Evolutionary conservation across 176 grass and related monocot genomes (phyloP).

Genomic region (Hsuehochloa calcarea): DNA sequence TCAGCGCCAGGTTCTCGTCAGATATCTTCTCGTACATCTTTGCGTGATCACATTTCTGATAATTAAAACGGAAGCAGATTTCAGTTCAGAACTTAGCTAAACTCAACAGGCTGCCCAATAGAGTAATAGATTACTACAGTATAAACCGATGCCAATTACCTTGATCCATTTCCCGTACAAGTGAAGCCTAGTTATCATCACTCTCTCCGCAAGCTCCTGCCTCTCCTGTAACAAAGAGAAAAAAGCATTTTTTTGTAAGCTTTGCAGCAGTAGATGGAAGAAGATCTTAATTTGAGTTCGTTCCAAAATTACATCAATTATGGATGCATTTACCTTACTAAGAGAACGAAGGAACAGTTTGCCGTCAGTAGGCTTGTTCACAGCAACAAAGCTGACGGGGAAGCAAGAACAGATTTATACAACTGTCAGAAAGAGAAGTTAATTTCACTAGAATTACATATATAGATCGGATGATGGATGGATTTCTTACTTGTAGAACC

Average conservation of each 20-base stretch:
- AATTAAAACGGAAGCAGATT: not conserved
- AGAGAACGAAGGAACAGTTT: constrained; percentile 72
- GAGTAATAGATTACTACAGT: not conserved
- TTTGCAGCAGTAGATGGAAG: not conserved
- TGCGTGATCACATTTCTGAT: constrained; percentile 49
- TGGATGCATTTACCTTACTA: constrained; percentile 51
- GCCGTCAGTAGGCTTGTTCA: constrained; percentile 76
- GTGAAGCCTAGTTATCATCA: constrained; percentile 88
- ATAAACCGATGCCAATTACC: constrained; percentile 31
- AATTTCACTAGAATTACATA: not conserved
- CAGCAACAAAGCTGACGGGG: constrained; percentile 59
- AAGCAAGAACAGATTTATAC: not conserved
- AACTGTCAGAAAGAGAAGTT: not conserved
- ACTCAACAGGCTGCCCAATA: not conserved
- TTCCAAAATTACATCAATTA: not conserved
- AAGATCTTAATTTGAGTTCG: not conserved
- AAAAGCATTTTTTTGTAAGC: not conserved
- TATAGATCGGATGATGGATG: not conserved
- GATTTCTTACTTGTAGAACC: constrained; percentile 73
- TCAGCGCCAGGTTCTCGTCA: constrained; percentile 48
- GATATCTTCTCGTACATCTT: constrained; percentile 55
- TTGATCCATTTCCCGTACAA: constrained; percentile 89
- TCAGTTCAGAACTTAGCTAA: not conserved
- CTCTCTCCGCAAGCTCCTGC: constrained; percentile 84
- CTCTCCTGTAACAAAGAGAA: constrained; percentile 48